Base-by-base conservation (phyloP, 805 yeast species). In the Kuraishia piskuri region DNA sequence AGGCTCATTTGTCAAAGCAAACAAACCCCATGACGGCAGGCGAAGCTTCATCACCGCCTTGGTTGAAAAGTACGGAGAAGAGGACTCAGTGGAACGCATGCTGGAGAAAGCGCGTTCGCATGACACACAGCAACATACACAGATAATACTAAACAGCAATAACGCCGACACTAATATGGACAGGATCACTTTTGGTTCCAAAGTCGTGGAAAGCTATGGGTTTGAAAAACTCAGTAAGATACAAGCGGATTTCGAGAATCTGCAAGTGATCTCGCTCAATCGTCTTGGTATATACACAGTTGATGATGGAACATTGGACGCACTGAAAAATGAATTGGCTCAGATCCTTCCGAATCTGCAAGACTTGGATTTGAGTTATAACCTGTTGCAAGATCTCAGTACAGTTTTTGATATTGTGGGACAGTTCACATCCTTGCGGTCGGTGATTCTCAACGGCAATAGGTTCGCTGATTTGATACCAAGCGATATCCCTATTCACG, bases 1-100 rank as follows among this genome's bases (percentile, higher is more conserved):
- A 2, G 95, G 88, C 0, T 80, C 90, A 3, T 88, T 88, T 58
- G 54, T 88, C 26, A 87, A 84, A 60, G 57, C 66, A 0, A 58
- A 67, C 6, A 74, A 72, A 56, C 59, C 57, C 31, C 68, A 66
- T 57, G 67, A 25, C 46, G 52, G 19, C 46, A 20, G 53, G 10
- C 40, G 57, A 23, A 50, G 66, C 0, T 76, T 86, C 56, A 62
- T 67, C 22, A 71, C 75, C 6, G 90, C 88, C 0, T 53, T 90
- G n/a, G 50, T 60, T 14, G 64, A 62, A 14, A 75, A 74, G 50
- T 86, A 86, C 63, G 74, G 77, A 2, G 58, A 63, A 10, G 64
- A 69, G 1, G 62, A 66, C n/a, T 60, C 59, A 4, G 62, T 25
- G 24, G 56, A 52, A 40, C 14, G 36, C 6, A 48, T 36, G 19